A percentile compares a stretch with the other conserved stretches of the same genome.
phyloP scores from a whole-genome alignment of 176 grass and related monocot genomes.

The Eremochloa ophiuroides region DNA sequence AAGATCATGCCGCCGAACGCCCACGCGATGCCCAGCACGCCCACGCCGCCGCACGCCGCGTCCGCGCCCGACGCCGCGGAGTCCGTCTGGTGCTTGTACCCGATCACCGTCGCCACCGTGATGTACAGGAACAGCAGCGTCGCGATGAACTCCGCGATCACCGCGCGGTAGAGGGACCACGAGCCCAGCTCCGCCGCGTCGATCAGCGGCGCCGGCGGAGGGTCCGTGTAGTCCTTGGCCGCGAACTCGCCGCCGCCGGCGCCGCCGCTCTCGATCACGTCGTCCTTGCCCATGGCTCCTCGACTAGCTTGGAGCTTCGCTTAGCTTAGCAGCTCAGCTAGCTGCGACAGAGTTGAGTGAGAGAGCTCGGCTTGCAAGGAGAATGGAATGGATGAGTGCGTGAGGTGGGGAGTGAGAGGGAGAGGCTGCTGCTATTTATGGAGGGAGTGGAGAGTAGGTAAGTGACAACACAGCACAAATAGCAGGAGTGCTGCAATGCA shows the following conservation, averaged over 20 bases:
- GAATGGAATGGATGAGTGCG: not conserved
- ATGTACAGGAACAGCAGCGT: constrained; percentile 93
- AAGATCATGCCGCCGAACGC: constrained; percentile 99
- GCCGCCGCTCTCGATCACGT: constrained; percentile 49
- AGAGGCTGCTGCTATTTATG: constrained; percentile 40
- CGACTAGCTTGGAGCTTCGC: not conserved
- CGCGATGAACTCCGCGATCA: constrained; percentile 89
- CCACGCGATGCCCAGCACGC: constrained; percentile 91
- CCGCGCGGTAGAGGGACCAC: constrained; percentile 88
- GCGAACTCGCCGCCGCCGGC: constrained; percentile 39
- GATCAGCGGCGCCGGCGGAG: constrained; percentile 64
- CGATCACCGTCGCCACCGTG: constrained; percentile 82
- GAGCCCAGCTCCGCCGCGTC: constrained; percentile 64
- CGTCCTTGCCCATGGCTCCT: constrained; percentile 43
- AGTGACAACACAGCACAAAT: constrained; percentile 19
- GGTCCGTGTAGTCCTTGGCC: constrained; percentile 87
- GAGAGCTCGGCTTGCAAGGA: not conserved
- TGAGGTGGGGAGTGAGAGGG: constrained; percentile 14
- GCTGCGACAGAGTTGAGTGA: not conserved
- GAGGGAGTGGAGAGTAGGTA: constrained; percentile 26
- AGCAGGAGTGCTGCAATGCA: constrained; percentile 20
- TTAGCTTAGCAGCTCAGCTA: not conserved
- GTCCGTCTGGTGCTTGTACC: constrained; percentile 83
- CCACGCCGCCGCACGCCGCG: constrained; percentile 67
- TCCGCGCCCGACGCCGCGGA: not conserved